A percentile compares a stretch with the other conserved stretches of the same genome.
These are phyloP conservation scores for Ogataea pini DNA, from an alignment of 805 yeast genomes.

Conservation along the genomic window DNA sequence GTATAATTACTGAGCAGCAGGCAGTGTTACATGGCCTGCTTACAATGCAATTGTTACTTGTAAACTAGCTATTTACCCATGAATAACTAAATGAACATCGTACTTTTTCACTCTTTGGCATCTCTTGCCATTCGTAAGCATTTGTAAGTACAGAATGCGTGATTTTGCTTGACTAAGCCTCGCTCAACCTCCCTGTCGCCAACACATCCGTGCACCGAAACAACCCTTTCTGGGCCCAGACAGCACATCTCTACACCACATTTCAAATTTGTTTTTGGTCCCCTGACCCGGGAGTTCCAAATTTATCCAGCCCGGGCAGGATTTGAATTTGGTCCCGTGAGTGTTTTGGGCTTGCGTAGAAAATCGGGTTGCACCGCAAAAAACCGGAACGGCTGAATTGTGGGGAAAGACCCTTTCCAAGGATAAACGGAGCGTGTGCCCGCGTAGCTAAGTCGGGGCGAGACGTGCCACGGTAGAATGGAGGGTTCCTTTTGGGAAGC, in stretches of 20 bases:
- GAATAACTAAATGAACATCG: background rate
- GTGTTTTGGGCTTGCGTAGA: background rate
- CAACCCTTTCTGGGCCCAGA: background rate
- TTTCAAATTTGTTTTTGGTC: no score
- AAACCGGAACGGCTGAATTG: constrained; percentile 10
- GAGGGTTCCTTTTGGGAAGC: background rate
- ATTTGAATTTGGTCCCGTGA: background rate
- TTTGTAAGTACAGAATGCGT: no score
- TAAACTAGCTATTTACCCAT: background rate
- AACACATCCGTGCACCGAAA: background rate
- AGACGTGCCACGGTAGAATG: background rate
- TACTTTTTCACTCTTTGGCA: no score
- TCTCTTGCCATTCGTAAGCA: no score
- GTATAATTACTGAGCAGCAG: background rate
- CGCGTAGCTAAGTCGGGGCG: background rate
- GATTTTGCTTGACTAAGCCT: no score
- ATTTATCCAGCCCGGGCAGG: background rate
- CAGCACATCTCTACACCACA: background rate
- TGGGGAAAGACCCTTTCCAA: constrained; percentile 10
- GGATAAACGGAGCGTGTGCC: constrained; percentile 14
- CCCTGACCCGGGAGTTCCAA: no score
- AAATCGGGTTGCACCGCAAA: background rate
- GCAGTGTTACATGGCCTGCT: background rate
- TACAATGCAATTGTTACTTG: background rate
- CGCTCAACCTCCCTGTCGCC: background rate